phyloP scores from a whole-genome alignment of 2,329 filamentous ascomycete species.

The Xylariaceae sp. region DNA sequence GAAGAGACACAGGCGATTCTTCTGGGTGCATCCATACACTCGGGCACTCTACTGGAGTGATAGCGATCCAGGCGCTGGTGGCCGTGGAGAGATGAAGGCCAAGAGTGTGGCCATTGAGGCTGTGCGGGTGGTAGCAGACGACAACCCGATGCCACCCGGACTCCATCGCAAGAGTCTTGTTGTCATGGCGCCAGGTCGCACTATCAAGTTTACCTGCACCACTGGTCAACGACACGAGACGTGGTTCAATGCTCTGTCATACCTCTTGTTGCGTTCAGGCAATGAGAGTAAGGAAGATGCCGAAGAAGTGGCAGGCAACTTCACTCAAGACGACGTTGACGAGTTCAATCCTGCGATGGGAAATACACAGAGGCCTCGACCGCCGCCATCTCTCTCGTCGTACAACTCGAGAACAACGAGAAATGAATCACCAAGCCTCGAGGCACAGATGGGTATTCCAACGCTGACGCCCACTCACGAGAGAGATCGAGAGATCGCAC shows the following conservation, averaged over 20 bases:
- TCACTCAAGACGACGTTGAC: conserved; percentile 58
- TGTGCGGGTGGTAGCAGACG: conserved; percentile 84
- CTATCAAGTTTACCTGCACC: conserved; percentile 88
- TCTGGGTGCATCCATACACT: conserved; percentile 98
- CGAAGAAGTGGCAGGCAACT: conserved; percentile 52
- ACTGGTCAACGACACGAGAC: conserved; percentile 95
- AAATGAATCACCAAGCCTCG: conserved; percentile 55
- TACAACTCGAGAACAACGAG: conserved; percentile 70
- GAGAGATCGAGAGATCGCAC: conserved; percentile 32
- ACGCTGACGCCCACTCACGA: conserved; percentile 51
- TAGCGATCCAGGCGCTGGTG: conserved; percentile 72
- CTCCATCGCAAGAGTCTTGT: conserved; percentile 91
- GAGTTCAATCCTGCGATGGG: conserved; percentile 72
- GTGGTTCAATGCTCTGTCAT: conserved; percentile 96
- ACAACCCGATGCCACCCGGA: conserved; percentile 91
- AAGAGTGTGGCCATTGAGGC: conserved; percentile 95
- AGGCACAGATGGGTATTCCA: conserved; percentile 48
- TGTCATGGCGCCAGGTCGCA: conserved; percentile 80
- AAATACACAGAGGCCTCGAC: conserved; percentile 47
- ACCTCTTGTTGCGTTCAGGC: conserved; percentile 74
- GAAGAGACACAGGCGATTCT: conserved; percentile 89
- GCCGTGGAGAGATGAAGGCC: conserved; percentile 66
- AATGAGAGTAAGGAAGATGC: conserved; percentile 57
- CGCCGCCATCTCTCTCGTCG: conserved; percentile 65
- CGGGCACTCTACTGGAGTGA: conserved; percentile 96